These are phyloP conservation scores for Cafeteria roenbergensis DNA, from an alignment of 108 stramenopile genomes.

Conservation along the genomic window DNA sequence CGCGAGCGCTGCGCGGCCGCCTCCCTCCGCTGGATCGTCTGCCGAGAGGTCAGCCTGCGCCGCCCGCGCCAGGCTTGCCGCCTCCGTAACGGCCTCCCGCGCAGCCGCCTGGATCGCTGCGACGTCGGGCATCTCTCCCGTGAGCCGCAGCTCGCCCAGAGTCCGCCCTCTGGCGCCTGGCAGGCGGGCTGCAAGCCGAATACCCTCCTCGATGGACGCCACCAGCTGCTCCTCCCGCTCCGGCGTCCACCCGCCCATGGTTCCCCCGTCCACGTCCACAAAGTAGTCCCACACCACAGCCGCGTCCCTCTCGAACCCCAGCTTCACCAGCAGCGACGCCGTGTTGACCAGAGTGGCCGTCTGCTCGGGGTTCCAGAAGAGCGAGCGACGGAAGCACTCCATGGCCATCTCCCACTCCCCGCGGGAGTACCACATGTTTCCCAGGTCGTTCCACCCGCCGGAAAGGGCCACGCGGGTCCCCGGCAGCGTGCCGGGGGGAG, in stretches of 20 bases:
- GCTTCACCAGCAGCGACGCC: background rate
- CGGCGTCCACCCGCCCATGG: background rate
- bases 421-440: conserved; percentile 4
- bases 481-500: background rate
- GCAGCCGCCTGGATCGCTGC: too few species aligned
- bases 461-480: background rate
- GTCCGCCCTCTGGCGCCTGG: too few species aligned
- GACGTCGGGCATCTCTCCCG: too few species aligned
- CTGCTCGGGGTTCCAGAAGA: conserved; percentile 12
- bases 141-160: too few species aligned
- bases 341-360: conserved; percentile 1
- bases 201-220: background rate
- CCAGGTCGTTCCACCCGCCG: conserved; percentile 6
- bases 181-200: too few species aligned
- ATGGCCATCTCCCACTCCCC: conserved; percentile 4
- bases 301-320: conserved; percentile 7
- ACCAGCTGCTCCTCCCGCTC: background rate
- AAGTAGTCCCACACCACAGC: background rate
- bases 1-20: too few species aligned
- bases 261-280: background rate
- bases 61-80: too few species aligned
- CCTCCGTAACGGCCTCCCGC: too few species aligned
- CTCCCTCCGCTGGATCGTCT: too few species aligned
- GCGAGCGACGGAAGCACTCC: background rate
- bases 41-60: too few species aligned